These are phyloP conservation scores for Aspergillus sclerotioniger DNA, from an alignment of 495 filamentous ascomycete genomes.

Conservation along the genomic window DNA sequence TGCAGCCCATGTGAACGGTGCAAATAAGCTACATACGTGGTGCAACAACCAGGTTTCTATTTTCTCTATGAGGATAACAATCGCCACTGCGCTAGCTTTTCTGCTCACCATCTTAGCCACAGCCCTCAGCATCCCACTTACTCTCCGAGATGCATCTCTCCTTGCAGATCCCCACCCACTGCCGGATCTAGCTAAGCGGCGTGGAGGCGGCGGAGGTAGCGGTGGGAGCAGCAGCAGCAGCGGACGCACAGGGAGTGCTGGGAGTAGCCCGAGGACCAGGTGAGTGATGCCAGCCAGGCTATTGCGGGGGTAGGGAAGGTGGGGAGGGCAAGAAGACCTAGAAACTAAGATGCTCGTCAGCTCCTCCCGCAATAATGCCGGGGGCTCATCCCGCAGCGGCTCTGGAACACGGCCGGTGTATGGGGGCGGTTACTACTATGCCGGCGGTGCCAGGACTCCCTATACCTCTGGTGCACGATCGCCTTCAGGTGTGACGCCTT, in stretches of 20 bases:
- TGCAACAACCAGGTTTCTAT: too few species aligned
- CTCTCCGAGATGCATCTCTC: too few species aligned
- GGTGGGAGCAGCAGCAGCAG: constrained; percentile 25
- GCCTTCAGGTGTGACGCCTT: constrained; percentile 55
- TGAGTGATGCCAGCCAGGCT: constrained; percentile 1
- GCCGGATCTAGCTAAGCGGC: constrained; percentile 45
- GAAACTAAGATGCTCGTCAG: constrained; percentile 7
- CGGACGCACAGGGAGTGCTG: constrained; percentile 24
- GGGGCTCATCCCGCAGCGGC: constrained; percentile 64
- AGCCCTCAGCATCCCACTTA: too few species aligned
- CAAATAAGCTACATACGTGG: too few species aligned
- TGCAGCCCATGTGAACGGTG: too few species aligned
- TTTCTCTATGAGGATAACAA: too few species aligned
- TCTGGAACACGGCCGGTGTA: constrained; percentile 60
- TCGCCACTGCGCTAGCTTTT: too few species aligned
- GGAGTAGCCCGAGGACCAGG: constrained; percentile 23
- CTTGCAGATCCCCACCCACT: too few species aligned
- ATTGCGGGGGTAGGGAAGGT: too few species aligned
- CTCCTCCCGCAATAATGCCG: constrained; percentile 50
- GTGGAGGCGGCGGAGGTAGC: constrained; percentile 44
- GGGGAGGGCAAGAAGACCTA: background rate
- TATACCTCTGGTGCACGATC: constrained; percentile 62
- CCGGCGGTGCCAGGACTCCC: constrained; percentile 69
- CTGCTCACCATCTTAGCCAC: too few species aligned
- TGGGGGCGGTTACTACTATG: constrained; percentile 71